phyloP scores from a whole-genome alignment of 2,329 filamentous ascomycete species.

The Cordyceps fumosorosea region DNA sequence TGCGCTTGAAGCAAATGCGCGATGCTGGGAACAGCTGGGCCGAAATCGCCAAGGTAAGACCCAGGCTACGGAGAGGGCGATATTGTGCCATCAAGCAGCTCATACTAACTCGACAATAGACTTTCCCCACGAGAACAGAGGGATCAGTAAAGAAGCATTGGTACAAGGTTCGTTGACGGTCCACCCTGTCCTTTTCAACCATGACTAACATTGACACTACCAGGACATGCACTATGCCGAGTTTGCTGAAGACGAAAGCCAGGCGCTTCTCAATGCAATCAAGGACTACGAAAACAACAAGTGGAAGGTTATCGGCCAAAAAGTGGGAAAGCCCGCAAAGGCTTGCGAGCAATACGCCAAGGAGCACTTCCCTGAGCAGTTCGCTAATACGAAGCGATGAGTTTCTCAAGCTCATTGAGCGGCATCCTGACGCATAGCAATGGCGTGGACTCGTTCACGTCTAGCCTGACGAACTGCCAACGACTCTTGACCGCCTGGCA shows the following conservation, averaged over 20 bases:
- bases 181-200: too few relatives aligned
- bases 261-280: conserved; percentile 82
- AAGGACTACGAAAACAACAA: conserved; percentile 99
- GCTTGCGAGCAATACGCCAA: conserved; percentile 79
- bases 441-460: neutral
- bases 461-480: neutral
- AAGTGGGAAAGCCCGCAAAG: conserved; percentile 97
- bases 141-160: conserved; percentile 99
- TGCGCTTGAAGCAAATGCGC: conserved; percentile 86
- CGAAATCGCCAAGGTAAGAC: conserved; percentile 96
- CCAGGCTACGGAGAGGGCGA: neutral
- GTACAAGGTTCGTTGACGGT: conserved; percentile 69
- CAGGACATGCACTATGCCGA: conserved; percentile 99
- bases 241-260: conserved; percentile 91
- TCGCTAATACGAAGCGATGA: conserved; percentile 32
- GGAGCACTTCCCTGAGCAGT: conserved; percentile 70
- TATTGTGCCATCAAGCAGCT: neutral
- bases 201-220: neutral
- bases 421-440: neutral
- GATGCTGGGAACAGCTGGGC: conserved; percentile 93
- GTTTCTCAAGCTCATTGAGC: conserved; percentile 8
- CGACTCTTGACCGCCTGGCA: neutral
- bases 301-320: conserved; percentile 95
- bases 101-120: conserved; percentile 44
- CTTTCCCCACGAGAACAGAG: conserved; percentile 87